Conservation (phyloP, 2,329 filamentous ascomycete species). For the Blastomyces parvus region DNA sequence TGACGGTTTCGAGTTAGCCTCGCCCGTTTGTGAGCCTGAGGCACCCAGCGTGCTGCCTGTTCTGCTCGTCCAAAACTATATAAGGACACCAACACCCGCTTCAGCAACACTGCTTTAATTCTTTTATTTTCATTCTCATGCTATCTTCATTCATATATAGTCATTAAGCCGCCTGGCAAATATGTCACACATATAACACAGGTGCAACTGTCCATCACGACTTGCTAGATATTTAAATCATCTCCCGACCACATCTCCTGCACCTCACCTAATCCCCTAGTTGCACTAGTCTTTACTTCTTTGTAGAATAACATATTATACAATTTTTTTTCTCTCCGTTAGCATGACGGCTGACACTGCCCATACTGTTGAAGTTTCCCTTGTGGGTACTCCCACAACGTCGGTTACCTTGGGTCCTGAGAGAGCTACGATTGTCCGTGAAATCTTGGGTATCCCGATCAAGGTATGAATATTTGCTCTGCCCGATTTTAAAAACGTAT, state of each 20-base stretch:
- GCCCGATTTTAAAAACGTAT: neutral
- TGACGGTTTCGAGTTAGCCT: neutral
- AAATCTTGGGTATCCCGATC: constrained; percentile 47
- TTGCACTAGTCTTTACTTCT: neutral
- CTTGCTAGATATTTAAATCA: neutral
- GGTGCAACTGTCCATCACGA: neutral
- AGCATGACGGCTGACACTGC: constrained; percentile 13
- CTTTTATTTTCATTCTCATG: neutral
- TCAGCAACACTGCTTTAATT: neutral
- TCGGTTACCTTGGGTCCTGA: constrained; percentile 55
- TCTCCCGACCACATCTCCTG: neutral
- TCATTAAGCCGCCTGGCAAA: neutral
- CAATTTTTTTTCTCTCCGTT: neutral
- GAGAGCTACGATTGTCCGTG: constrained; percentile 51
- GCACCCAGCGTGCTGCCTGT: neutral
- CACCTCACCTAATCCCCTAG: neutral
- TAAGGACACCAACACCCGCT: neutral
- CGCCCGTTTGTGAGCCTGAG: neutral
- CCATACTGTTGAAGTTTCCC: constrained; percentile 30
- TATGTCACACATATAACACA: neutral
- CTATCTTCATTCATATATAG: neutral
- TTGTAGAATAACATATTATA: neutral
- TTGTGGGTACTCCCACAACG: constrained; percentile 50
- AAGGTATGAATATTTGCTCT: constrained; percentile 26
- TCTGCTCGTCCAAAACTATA: neutral